Evolutionary conservation across 495 filamentous ascomycete species (phyloP), one percentile per base, ranked within the genome.

Genomic region (Penicillium soppii): DNA sequence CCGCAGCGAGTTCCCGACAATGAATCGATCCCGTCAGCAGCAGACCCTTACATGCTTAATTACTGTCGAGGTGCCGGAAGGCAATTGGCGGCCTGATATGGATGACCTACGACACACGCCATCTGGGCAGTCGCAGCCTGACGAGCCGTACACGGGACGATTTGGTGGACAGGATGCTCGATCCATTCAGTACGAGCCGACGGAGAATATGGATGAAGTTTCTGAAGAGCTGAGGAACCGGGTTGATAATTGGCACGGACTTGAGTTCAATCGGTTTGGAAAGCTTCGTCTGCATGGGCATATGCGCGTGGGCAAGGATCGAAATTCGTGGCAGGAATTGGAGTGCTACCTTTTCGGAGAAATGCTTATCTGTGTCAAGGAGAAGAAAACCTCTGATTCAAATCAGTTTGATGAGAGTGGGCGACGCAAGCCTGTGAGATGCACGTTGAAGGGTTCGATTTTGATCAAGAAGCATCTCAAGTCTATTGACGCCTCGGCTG

Each of bases 351-450:
- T 99, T 17, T 99, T 97, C 63, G 88, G 87, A 3, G 94, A 97
- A 70, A 99, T 99, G 94, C 91, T 99, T 44, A 99, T 99, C 56
- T 99, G 94, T 66, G 91, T 97, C 52, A 99, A 97, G 70, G 94
- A 97, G 63, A 97, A 96, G 80, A 95, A 91, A 68, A 68, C 77
- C 21, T 55, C 74, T 4, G 76, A 80, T 6, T 78, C 85, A 56
- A 81, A 83, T 30, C 80, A 82, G 21, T 73, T 72, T 20, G 74
- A 79, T 25, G 82, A 84, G 4, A 65, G 69, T n/a, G 63, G 75
- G 21, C 77, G 74, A 59, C 77, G 73, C 38, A 94, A 88, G 66
- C 67, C 79, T 6, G 84, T 80, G 3, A 83, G 90, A 46, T 96
- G 85, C 71, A 96, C 91, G 6, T 74, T 99, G 27, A 99, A 99